phyloP scores from a whole-genome alignment of 2,329 filamentous ascomycete species.

The Aureobasidium sp. region DNA sequence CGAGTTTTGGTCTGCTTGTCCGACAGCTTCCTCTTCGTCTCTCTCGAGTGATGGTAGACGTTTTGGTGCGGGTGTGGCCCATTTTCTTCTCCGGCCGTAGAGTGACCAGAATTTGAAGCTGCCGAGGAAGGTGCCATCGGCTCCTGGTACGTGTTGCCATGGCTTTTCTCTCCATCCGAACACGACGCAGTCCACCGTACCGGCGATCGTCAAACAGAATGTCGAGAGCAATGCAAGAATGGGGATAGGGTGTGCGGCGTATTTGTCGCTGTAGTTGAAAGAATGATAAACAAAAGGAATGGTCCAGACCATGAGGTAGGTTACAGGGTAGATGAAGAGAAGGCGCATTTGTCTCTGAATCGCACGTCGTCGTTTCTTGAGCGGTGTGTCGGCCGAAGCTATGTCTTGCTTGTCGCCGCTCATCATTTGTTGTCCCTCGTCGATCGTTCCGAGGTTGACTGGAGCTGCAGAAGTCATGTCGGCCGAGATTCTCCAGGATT shows the following conservation, averaged over 20 bases:
- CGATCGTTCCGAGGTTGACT: not conserved
- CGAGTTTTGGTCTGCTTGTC: not conserved
- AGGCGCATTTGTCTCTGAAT: slow-evolving; percentile 61
- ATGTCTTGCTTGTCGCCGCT: not conserved
- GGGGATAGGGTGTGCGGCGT: slow-evolving; percentile 45
- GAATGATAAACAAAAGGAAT: slow-evolving; percentile 61
- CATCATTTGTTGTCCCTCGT: not conserved
- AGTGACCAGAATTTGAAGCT: slow-evolving; percentile 28
- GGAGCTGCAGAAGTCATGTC: not conserved
- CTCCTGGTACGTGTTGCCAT: slow-evolving; percentile 50
- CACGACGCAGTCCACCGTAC: slow-evolving; percentile 57
- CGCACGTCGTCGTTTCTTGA: slow-evolving; percentile 26
- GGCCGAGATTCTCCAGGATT: not conserved
- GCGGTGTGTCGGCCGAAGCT: slow-evolving; percentile 12
- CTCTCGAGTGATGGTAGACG: not conserved
- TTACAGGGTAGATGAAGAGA: slow-evolving; percentile 66
- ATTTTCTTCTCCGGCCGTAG: not conserved
- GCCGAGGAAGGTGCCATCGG: slow-evolving; percentile 34
- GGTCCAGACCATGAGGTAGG: slow-evolving; percentile 66
- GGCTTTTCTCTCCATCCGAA: slow-evolving; percentile 64
- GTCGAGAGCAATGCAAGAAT: slow-evolving; percentile 47
- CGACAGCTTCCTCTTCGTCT: not conserved
- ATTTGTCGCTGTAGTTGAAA: slow-evolving; percentile 48
- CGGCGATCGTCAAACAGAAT: slow-evolving; percentile 56
- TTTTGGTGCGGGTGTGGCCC: not conserved